Percentiles rank a stretch among this genome's conserved stretches.
Conservation (phyloP, 2,329 filamentous ascomycete genomes). For the Nothophoma quercina region DNA sequence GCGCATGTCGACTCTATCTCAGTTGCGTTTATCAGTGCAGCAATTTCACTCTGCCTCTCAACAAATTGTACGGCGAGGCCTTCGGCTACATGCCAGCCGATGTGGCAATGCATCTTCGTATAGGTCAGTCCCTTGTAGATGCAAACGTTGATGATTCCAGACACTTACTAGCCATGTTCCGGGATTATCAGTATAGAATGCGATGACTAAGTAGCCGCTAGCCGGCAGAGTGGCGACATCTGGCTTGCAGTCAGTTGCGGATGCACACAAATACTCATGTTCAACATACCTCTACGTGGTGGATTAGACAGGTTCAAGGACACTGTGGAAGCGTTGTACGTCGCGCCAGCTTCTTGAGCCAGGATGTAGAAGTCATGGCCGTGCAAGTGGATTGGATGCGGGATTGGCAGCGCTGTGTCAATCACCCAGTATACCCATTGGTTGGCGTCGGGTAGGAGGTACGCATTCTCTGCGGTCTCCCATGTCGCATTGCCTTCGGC, state of each 20-base stretch:
- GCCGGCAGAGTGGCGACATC: slow-evolving; percentile 41
- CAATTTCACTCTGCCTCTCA: slow-evolving; percentile 47
- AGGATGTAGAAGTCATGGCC: slow-evolving; percentile 66
- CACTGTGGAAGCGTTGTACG: slow-evolving; percentile 10
- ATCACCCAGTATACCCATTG: slow-evolving; percentile 53
- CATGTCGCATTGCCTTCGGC: slow-evolving; percentile 34
- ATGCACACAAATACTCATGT: no score
- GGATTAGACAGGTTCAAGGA: slow-evolving; percentile 33
- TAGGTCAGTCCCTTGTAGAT: no score
- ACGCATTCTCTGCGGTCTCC: slow-evolving; percentile 25
- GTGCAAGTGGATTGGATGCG: slow-evolving; percentile 51
- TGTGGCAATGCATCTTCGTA: slow-evolving; percentile 45
- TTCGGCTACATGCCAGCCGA: slow-evolving; percentile 62
- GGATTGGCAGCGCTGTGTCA: slow-evolving; percentile 41
- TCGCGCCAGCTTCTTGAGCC: slow-evolving; percentile 45
- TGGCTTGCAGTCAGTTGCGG: no score
- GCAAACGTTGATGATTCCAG: no score
- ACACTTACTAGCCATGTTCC: slow-evolving; percentile 49
- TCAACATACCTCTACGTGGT: slow-evolving; percentile 33
- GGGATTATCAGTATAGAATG: slow-evolving; percentile 62
- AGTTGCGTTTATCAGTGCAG: not conserved
- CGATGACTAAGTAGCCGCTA: slow-evolving; percentile 54
- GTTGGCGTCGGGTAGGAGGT: slow-evolving; percentile 36
- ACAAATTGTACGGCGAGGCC: slow-evolving; percentile 64
- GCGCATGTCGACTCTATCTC: slow-evolving; percentile 3